Evolutionary conservation across 192 early-diverging fungal genomes (phyloP), one percentile per base, ranked within the genome.

Genomic region (Phlyctochytrium bullatum): DNA sequence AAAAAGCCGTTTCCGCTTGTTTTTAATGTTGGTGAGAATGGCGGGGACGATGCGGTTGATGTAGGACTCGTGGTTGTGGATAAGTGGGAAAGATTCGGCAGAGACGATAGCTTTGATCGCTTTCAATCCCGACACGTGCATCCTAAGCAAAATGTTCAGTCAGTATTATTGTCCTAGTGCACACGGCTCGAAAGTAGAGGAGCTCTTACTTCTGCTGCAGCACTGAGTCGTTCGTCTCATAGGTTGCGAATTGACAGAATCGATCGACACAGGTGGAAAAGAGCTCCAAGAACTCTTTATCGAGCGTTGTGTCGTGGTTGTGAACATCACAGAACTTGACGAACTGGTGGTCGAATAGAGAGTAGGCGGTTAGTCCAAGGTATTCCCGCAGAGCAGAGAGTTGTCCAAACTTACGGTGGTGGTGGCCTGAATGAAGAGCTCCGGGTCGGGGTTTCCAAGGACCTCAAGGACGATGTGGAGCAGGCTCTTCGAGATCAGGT

Each of bases 401-500:
- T 1, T 27, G 27, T 29, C 16, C 32, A 47, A 29, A 69, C 69
- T 58, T 74, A 89, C 88, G 10, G 88, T 88, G 34, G 72, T 76
- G 32, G 85, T 80, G 51, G 88, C 87, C 1, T 80, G 73, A 57
- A 81, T 62, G 0, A 88, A 63, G 35, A 94, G 72, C 34, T 84
- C 88, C n/a, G 76, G 36, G 57, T 92, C 86, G 23, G 78, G 75
- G 20, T 77, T 79, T 24, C 78, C 73, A 16, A 91, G 67, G 25
- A 82, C 72, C n/a, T 83, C 80, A n/a, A 92, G 76, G 33, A 92
- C 79, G 40, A 83, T 86, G 10, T 69, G 36, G 12, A 97, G 82
- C 60, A 93, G 78, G 61, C 89, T 83, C 65, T 89, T 89, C 29
- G 90, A 90, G 72, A 97, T 93, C 31, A 95, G 82, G 66, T 90